A percentile compares a stretch with the other conserved stretches of the same genome.
These are phyloP conservation scores for Thamnidium elegans DNA, from an alignment of 192 early-diverging fungal genomes.

Conservation along the genomic window DNA sequence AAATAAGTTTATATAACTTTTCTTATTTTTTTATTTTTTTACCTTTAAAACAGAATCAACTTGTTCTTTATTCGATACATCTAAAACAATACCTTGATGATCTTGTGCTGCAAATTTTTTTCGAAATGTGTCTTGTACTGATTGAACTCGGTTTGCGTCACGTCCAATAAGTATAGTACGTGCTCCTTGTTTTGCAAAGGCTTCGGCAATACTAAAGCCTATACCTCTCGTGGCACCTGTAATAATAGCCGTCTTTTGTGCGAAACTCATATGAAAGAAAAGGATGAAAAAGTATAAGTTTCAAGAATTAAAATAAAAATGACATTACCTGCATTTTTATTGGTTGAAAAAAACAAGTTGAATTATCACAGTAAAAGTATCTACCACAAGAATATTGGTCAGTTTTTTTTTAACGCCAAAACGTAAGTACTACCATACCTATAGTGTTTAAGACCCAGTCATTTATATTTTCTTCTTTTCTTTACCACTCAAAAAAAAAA, in stretches of 20 bases:
- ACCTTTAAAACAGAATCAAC: conserved; percentile 19
- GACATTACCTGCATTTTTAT: no score
- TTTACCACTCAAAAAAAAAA: no score
- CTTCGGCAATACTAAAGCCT: conserved; percentile 61
- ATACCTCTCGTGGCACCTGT: conserved; percentile 81
- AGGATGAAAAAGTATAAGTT: no score
- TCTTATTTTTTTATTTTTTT: no score
- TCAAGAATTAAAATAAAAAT: no score
- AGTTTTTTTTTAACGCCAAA: no score
- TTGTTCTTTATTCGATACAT: conserved; percentile 39
- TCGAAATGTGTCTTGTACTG: conserved; percentile 32
- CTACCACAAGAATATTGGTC: no score
- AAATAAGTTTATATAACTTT: not conserved
- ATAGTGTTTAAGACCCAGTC: no score
- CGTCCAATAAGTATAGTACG: conserved; percentile 57
- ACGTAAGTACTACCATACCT: no score
- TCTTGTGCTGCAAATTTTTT: conserved; percentile 4
- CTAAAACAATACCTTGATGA: conserved; percentile 41
- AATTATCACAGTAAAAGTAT: no score
- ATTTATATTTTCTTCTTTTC: no score
- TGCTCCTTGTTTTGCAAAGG: conserved; percentile 59
- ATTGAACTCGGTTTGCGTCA: conserved; percentile 34
- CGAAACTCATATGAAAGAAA: conserved; percentile 7
- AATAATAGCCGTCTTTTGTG: conserved; percentile 36
- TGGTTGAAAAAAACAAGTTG: no score